Evolutionary conservation across 257 asterid species (phyloP).

Genomic region (Coffea canephora): DNA sequence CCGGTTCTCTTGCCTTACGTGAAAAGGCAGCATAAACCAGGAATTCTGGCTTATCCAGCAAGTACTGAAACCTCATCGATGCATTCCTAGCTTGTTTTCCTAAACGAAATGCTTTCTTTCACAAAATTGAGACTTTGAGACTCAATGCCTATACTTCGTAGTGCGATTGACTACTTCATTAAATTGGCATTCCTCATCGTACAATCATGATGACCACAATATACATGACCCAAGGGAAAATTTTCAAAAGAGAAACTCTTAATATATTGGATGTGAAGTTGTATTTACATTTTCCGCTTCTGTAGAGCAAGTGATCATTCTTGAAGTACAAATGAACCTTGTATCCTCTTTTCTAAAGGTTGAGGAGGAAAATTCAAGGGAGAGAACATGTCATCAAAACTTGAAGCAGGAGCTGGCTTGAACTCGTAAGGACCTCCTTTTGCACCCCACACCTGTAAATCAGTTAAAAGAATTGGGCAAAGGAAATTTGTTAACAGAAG

Average conservation of each 20-base stretch:
- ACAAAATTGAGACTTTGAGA: background rate
- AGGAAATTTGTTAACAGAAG: background rate
- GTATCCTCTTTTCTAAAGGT: constrained; percentile 48
- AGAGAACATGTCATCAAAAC: constrained; percentile 51
- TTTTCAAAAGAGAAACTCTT: background rate
- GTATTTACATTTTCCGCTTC: constrained; percentile 31
- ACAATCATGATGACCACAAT: background rate
- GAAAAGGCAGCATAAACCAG: background rate
- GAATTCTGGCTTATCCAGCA: background rate
- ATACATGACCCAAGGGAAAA: background rate
- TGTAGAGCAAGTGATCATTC: constrained; percentile 39
- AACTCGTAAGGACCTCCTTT: constrained; percentile 89
- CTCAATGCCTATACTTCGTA: background rate
- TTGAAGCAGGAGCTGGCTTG: constrained; percentile 82
- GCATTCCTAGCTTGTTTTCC: background rate
- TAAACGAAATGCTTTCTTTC: background rate
- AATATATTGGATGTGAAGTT: background rate
- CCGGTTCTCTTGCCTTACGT: background rate
- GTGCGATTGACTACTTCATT: background rate
- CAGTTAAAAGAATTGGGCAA: background rate
- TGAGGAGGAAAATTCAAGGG: constrained; percentile 53
- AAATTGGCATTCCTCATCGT: background rate
- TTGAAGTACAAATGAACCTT: constrained; percentile 66
- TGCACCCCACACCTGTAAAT: constrained; percentile 86
- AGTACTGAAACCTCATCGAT: background rate